These are phyloP conservation scores for Paraleonurus japonicus DNA, from an alignment of 257 asterid species.

Conservation along the genomic window DNA sequence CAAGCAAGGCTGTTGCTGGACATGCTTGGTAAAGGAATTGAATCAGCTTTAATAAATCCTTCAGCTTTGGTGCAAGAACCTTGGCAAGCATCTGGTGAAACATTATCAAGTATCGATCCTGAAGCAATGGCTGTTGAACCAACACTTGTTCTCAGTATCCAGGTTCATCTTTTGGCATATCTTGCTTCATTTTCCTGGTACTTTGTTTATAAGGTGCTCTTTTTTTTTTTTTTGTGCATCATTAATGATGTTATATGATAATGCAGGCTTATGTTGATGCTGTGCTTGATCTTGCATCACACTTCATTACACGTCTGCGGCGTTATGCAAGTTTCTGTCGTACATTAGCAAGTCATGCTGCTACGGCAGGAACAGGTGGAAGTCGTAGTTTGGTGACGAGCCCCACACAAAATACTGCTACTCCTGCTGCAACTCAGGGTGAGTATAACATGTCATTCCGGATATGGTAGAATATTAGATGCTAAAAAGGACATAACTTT, in stretches of 20 bases:
- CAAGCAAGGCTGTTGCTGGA: conserved; percentile 94
- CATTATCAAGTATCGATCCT: conserved; percentile 68
- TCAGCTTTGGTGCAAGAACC: conserved; percentile 93
- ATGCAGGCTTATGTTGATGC: conserved; percentile 97
- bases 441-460: conserved; percentile 24
- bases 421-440: conserved; percentile 81
- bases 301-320: conserved; percentile 94
- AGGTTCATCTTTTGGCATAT: conserved; percentile 45
- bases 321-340: conserved; percentile 99
- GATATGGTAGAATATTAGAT: conserved; percentile 15
- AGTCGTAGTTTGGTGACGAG: conserved; percentile 84
- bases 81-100: conserved; percentile 93
- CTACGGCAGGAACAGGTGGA: conserved; percentile 93
- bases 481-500: not conserved
- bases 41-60: conserved; percentile 90
- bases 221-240: conserved; percentile 1
- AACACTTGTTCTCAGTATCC: conserved; percentile 79
- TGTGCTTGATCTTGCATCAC: conserved; percentile 97
- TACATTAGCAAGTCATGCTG: conserved; percentile 96
- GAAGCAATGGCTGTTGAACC: conserved; percentile 96
- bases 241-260: conserved; percentile 1
- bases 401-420: conserved; percentile 76
- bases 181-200: not conserved
- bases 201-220: not conserved
- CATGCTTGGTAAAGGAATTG: conserved; percentile 99